Base-by-base conservation (phyloP, 345 rosid species). In the Luvunga scandens region DNA sequence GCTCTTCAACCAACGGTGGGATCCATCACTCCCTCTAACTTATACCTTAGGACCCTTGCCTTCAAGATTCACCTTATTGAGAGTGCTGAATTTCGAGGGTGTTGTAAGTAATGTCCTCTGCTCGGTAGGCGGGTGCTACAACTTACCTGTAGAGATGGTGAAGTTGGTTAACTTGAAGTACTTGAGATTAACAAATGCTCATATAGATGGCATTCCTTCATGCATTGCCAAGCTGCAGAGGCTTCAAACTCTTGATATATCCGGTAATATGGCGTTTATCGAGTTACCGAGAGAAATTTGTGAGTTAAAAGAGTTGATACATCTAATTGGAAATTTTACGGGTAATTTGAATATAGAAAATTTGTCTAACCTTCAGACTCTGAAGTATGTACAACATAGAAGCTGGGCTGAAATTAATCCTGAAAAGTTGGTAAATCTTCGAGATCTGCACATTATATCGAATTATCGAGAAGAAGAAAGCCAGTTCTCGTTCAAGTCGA, bases 241-340 rank as follows among this genome's bases (percentile, higher is more conserved):
- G 2, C 66, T 60, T 24, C 36, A 73, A 57, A 73, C 76, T 13
- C 28, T 36, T 3, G 24, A 73, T n/a, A 1, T 73, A 10, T 14
- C 0, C 1, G 13, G 24, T 60, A 4, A 0, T 31, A 0, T 5
- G 3, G 4, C 0, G 2, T 0, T 0, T 7, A 3, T 38, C 0
- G 9, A 7, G 55, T 33, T 59, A 27, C 56, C 76, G 0, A 14
- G 2, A 36, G 56, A 73, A 24, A 33, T 73, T 61, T 59, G 3
- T 3, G 10, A 60, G 56, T 18, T 73, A 10, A 19, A 59, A 7
- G 34, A 24, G 18, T 73, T 73, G 19, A 73, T 67, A 38, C 76
- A 73, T 72, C 9, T 57, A 24, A 22, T 56, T 5, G 65, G 75
- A 57, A 0, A 5, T 12, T 72, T 72, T 21, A 1, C 1, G 4